Conservation (phyloP, 2,329 filamentous ascomycete genomes). For the Calonectria montana region DNA sequence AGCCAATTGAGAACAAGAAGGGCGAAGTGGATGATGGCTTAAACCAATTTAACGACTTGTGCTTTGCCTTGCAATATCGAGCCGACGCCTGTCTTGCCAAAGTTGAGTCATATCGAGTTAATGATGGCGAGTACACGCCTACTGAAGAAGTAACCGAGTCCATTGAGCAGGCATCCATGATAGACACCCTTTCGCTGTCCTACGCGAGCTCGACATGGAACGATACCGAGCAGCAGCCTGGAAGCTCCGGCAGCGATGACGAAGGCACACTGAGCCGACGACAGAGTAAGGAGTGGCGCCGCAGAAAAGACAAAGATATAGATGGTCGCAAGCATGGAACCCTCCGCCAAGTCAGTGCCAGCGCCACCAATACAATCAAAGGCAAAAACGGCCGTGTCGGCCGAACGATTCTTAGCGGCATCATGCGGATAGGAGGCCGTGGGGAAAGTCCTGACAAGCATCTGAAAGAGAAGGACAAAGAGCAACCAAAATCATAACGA, state of each 20-base stretch:
- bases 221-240: slow-evolving; percentile 53
- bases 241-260: slow-evolving; percentile 64
- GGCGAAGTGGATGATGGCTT: slow-evolving; percentile 60
- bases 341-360: slow-evolving; percentile 44
- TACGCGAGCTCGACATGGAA: slow-evolving; percentile 44
- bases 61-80: slow-evolving; percentile 60
- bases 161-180: slow-evolving; percentile 57
- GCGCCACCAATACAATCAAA: slow-evolving; percentile 47
- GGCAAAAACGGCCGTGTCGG: slow-evolving; percentile 54
- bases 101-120: slow-evolving; percentile 58
- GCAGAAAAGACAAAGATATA: slow-evolving; percentile 36
- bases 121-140: slow-evolving; percentile 47
- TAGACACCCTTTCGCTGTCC: slow-evolving; percentile 49
- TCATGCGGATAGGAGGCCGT: slow-evolving; percentile 57
- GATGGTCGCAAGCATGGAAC: slow-evolving; percentile 31
- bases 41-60: slow-evolving; percentile 64
- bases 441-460: slow-evolving; percentile 55
- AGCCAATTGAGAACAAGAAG: slow-evolving; percentile 51
- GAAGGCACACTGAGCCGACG: slow-evolving; percentile 41
- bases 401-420: slow-evolving; percentile 56
- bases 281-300: slow-evolving; percentile 48
- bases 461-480: slow-evolving; percentile 16
- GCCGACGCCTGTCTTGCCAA: slow-evolving; percentile 63
- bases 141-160: slow-evolving; percentile 58
- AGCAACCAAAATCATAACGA: slow-evolving; percentile 11